Conservation (phyloP, 352 stramenopile genomes). For the Globisporangium okanoganense region DNA sequence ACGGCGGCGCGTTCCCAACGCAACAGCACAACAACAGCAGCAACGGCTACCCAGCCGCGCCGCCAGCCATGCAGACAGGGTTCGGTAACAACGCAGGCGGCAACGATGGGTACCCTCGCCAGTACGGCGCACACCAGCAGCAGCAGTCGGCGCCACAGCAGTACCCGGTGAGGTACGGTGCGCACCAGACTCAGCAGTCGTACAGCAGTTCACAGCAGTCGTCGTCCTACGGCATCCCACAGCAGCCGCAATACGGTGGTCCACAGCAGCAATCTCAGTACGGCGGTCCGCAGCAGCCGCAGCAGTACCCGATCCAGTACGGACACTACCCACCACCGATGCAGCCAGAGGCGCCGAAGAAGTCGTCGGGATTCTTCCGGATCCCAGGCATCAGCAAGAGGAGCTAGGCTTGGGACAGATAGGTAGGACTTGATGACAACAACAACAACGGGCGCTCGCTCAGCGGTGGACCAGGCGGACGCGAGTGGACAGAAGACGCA, state of each 20-base stretch:
- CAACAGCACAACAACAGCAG: conserved; percentile 3
- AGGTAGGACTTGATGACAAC: conserved; percentile 12
- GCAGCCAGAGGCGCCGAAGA: conserved; percentile 46
- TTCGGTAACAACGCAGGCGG: conserved; percentile 21
- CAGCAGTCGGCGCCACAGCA: conserved; percentile 15
- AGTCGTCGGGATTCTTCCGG: conserved; percentile 69
- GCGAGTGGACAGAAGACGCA: not conserved
- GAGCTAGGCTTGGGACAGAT: conserved; percentile 37
- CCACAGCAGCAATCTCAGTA: conserved; percentile 24
- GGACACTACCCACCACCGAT: conserved; percentile 53
- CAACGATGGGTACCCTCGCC: conserved; percentile 46
- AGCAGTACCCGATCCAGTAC: conserved; percentile 14
- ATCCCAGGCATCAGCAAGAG: conserved; percentile 69
- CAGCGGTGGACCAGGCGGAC: not conserved
- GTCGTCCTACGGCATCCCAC: not conserved
- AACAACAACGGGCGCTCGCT: conserved; percentile 4
- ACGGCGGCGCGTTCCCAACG: conserved; percentile 18
- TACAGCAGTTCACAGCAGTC: conserved; percentile 24
- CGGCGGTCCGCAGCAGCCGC: conserved; percentile 28
- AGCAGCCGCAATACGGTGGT: conserved; percentile 12
- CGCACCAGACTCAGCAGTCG: conserved; percentile 13
- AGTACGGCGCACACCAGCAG: conserved; percentile 35
- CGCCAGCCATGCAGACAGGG: conserved; percentile 17
- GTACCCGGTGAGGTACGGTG: conserved; percentile 16
- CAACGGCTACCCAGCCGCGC: conserved; percentile 5